Evolutionary conservation across 2,329 filamentous ascomycete species (phyloP).

Genomic region (Aspergillus oerlinghausenensis): DNA sequence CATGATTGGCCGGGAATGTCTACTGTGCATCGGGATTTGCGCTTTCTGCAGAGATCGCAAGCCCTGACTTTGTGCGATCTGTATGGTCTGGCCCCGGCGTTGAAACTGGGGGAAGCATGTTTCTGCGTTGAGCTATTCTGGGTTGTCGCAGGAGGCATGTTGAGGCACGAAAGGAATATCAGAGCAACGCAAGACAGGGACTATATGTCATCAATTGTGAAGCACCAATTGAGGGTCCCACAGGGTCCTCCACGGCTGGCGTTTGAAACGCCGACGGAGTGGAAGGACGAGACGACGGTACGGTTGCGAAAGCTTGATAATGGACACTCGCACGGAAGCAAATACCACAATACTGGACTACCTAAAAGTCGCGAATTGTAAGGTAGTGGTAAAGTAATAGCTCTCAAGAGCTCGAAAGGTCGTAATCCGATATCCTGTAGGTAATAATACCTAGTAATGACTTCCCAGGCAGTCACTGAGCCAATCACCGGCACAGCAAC

Average conservation of each 20-base stretch:
- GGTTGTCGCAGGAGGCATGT: slow-evolving; percentile 29
- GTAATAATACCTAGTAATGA: neutral
- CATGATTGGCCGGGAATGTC: slow-evolving; percentile 51
- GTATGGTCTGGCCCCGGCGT: slow-evolving; percentile 50
- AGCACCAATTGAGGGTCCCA: neutral
- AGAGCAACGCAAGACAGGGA: neutral
- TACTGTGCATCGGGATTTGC: slow-evolving; percentile 59
- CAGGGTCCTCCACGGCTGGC: neutral
- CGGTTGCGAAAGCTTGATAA: neutral
- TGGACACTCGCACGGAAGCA: neutral
- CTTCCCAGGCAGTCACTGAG: neutral
- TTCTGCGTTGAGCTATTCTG: slow-evolving; percentile 30
- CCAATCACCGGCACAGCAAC: neutral
- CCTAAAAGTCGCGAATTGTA: neutral
- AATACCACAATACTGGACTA: neutral
- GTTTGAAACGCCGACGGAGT: neutral
- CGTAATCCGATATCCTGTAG: neutral
- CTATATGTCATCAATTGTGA: neutral
- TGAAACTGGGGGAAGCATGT: slow-evolving; percentile 33
- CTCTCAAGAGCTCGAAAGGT: neutral
- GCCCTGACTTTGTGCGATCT: slow-evolving; percentile 59
- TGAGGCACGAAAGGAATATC: slow-evolving; percentile 13
- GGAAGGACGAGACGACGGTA: neutral
- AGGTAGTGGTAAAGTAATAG: neutral
- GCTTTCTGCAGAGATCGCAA: slow-evolving; percentile 55